Evolutionary conservation across 1,284 basidiomycete species (phyloP), one percentile per base, ranked within the genome.

Genomic region (Peniophora sp.): DNA sequence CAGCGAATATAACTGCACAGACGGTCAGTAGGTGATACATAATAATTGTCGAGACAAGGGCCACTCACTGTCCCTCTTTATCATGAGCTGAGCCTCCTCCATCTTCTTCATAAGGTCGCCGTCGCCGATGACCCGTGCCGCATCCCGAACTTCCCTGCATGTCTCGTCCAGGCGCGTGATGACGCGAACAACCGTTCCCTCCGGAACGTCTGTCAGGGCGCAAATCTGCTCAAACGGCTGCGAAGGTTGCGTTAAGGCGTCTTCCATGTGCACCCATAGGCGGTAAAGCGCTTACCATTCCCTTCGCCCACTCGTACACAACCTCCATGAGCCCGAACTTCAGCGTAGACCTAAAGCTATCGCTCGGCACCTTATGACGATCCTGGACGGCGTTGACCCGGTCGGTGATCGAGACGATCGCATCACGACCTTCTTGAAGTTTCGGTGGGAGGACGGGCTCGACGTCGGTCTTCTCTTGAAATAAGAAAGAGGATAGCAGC

Each of bases 221-320:
- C 92, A 94, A 60, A 99, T 97, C 63, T 98, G 85, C 59, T 92
- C 85, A 66, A 99, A 99, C 0, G 95, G 91, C 94, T 97, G 56
- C 55, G 19, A 36, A 32, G 27, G 6, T 6, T 32, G 27, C 27
- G 27, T 32, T 32, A 32, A 12, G 27, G 6, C 27, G 27, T 12
- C 27, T 12, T 32, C 5, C 27, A 12, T 12, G 27, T 32, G 27
- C 27, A 22, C 45, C 14, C 34, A 50, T 35, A n/a, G 12, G 16
- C 20, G 53, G 48, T 17, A 17, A 50, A 53, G 34, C 47, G 19
- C 63, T 80, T 61, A 95, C 95, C 88, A 95, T 97, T 50, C 97
- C 97, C 63, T 89, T 89, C 0, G 97, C 95, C 97, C 97, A 99
- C 66, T 98, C 94, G 65, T 98, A 97, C 8, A 98, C 96, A 0